Conservation (phyloP, 768 basidiomycete genomes). For the Mycena maculata region DNA sequence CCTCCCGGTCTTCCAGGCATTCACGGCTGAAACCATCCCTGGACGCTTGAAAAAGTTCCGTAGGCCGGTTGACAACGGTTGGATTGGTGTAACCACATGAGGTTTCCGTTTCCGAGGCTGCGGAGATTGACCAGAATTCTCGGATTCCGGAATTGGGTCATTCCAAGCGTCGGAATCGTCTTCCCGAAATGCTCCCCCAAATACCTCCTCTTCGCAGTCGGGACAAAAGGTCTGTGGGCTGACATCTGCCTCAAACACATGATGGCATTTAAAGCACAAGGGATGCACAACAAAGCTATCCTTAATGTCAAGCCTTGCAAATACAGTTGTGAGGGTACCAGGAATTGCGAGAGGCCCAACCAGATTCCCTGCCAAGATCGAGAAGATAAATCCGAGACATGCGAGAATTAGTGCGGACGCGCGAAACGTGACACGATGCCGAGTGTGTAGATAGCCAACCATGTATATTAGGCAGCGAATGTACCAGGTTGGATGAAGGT, state of each 20-base stretch:
- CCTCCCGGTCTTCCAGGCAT: conserved; percentile 31
- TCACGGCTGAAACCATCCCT: conserved; percentile 23
- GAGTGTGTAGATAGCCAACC: not conserved
- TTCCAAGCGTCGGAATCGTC: not conserved
- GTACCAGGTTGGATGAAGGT: not conserved
- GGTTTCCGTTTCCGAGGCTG: not conserved
- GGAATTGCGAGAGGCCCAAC: not conserved
- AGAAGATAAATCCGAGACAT: conserved; percentile 1
- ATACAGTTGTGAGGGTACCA: not conserved
- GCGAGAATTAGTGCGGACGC: not conserved
- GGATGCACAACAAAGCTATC: conserved; percentile 2
- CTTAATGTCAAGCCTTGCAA: not conserved
- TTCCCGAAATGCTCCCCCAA: not conserved
- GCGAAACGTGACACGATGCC: not conserved
- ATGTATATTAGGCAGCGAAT: not conserved
- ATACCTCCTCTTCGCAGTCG: conserved; percentile 4
- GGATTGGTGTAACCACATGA: conserved; percentile 29
- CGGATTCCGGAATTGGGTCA: not conserved
- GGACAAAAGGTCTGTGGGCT: not conserved
- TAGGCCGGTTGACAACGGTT: conserved; percentile 25
- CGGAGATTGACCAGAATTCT: not conserved
- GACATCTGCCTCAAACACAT: not conserved
- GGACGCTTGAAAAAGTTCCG: conserved; percentile 24
- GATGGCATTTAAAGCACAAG: conserved; percentile 4
- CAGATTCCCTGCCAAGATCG: not conserved